Conservation (phyloP, 116 monocot genomes). For the Phalaenopsis hybrid region DNA sequence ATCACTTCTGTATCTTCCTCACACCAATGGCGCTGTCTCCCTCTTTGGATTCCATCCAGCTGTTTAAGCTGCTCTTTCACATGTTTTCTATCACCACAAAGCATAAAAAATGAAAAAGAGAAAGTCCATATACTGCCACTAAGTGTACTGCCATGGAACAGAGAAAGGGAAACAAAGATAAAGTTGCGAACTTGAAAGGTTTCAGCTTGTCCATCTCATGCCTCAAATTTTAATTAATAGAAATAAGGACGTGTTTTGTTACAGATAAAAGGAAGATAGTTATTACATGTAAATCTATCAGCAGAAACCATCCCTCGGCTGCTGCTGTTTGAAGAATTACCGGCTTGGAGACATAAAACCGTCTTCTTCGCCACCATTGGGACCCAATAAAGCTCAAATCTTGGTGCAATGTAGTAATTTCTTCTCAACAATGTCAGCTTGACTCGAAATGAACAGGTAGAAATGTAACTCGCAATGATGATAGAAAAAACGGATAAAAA, state of each 20-base stretch:
- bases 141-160: background rate
- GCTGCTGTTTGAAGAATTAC: background rate
- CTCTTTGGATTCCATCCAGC: constrained; percentile 11
- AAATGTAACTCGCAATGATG: background rate
- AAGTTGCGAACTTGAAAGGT: background rate
- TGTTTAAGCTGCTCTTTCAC: constrained; percentile 5
- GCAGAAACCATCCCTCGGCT: constrained; percentile 9
- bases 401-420: too few relatives aligned
- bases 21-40: background rate
- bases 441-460: background rate
- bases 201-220: background rate
- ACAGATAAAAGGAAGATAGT: background rate
- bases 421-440: too few relatives aligned
- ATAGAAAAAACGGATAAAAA: background rate
- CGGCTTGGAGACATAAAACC: constrained; percentile 22
- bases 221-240: constrained; percentile 1
- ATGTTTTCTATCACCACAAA: constrained; percentile 3
- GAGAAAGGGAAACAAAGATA: constrained; percentile 1
- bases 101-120: background rate
- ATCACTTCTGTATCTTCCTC: background rate
- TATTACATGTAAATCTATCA: constrained; percentile 4
- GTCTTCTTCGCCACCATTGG: background rate
- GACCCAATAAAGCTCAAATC: background rate
- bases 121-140: background rate
- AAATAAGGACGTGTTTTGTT: background rate